Evolutionary conservation across 768 basidiomycete genomes (phyloP).

Genomic region (Rhizopogon roseolus): DNA sequence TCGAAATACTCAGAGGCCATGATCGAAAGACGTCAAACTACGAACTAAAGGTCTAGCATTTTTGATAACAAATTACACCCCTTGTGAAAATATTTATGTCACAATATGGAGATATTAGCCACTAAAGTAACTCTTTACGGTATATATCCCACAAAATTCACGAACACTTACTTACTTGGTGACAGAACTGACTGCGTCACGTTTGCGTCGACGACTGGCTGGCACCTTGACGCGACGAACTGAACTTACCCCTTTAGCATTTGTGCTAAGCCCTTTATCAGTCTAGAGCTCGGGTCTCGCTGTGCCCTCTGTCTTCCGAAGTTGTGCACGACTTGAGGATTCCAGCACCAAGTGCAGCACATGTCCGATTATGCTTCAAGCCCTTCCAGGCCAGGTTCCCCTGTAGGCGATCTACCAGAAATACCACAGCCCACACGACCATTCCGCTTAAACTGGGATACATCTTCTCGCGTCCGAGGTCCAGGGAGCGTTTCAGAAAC

Average conservation of each 20-base stretch:
- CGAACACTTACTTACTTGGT: no score
- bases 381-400: conserved; percentile 55
- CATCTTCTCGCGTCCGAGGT: conserved; percentile 47
- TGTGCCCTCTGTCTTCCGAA: neutral
- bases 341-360: neutral
- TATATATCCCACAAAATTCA: neutral
- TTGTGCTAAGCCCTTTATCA: no score
- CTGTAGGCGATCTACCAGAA: conserved; percentile 41
- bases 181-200: no score
- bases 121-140: neutral
- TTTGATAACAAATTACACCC: neutral
- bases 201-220: neutral
- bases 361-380: conserved; percentile 45
- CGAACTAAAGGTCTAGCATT: neutral
- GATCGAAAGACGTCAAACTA: neutral
- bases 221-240: neutral
- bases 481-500: conserved; percentile 75
- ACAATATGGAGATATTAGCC: neutral
- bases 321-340: neutral
- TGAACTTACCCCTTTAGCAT: neutral
- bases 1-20: conserved; percentile 13
- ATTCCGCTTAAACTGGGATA: conserved; percentile 78
- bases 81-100: neutral
- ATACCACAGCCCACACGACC: conserved; percentile 44
- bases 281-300: neutral